These are phyloP conservation scores for Apiospora koreana DNA, from an alignment of 2,329 filamentous ascomycete species.

Conservation along the genomic window DNA sequence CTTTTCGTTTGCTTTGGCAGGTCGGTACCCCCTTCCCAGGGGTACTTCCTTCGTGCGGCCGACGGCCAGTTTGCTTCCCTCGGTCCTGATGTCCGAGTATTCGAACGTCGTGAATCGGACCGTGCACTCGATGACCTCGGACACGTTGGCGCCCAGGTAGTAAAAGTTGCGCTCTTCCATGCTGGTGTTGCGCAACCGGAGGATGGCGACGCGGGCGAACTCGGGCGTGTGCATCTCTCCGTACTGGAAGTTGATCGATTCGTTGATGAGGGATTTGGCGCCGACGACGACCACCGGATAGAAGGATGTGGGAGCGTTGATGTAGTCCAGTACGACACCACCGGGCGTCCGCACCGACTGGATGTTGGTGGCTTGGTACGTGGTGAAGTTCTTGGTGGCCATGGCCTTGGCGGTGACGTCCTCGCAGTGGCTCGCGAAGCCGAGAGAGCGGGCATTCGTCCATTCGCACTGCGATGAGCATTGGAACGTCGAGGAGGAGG, in stretches of 20 bases:
- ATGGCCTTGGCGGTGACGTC: slow-evolving; percentile 21
- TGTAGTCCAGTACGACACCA: neutral
- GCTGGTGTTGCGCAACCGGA: slow-evolving; percentile 6
- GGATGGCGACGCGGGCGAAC: slow-evolving; percentile 14
- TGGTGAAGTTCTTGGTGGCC: neutral
- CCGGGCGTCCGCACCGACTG: slow-evolving; percentile 11
- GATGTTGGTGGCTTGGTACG: neutral
- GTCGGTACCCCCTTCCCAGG: neutral
- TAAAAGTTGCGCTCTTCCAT: neutral
- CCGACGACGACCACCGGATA: slow-evolving; percentile 16
- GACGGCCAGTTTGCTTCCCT: neutral
- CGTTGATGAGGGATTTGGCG: neutral
- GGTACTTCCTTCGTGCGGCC: neutral
- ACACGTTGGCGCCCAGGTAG: neutral
- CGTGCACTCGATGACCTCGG: slow-evolving; percentile 18
- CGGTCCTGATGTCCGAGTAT: slow-evolving; percentile 16
- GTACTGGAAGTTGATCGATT: neutral
- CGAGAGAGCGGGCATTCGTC: slow-evolving; percentile 20
- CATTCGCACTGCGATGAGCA: slow-evolving; percentile 21
- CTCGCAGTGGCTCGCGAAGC: slow-evolving; percentile 18
- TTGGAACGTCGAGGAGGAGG: slow-evolving; percentile 15
- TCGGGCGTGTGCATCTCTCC: neutral
- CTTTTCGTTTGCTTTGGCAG: neutral
- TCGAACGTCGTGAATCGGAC: slow-evolving; percentile 15
- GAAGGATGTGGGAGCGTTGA: slow-evolving; percentile 7